Base-by-base conservation (phyloP, 805 yeast genomes). In the Maudiozyma turicensis region DNA sequence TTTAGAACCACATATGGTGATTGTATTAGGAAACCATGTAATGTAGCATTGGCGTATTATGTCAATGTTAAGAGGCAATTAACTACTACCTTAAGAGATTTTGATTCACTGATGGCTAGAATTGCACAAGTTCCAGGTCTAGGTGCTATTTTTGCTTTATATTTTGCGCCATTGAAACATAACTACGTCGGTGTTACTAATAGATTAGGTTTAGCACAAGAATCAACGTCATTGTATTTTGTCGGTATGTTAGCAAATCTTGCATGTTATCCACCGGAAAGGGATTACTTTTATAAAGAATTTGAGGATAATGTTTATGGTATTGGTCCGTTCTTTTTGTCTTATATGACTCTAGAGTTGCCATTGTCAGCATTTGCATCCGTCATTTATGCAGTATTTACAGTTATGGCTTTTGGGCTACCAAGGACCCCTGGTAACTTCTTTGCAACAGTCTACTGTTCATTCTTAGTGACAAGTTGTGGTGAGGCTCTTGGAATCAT, bases 401-500 rank as follows among this genome's bases (percentile, higher is more conserved):
- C 81, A 51, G 86, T 83, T 3, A 72, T 87, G 57, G 89, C 76
- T 1, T 72, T 84, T 52, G 95, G 95, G 0, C 64, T 88, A 34
- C 90, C 89, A 15, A 67, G 87, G 44, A 79, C 80, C 1, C 76
- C 81, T 0, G 77, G 71, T 1, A 77, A 84, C 72, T 88, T 76
- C 58, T 87, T 89, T 57, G 73, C 82, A 0, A 70, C 82, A 56
- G 73, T 79, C 20, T 78, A 80, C 54, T 72, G 78, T 30, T 56
- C 80, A 0, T 68, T 79, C 49, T 67, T 76, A 29, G 73, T 80
- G 28, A 75, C 82, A 14, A 79, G 81, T 53, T 81, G 89, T 52
- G 96, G 96, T 35, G 96, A 88, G 62, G 82, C 91, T 6, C 69
- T 88, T 33, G 96, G 96, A 0, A 84, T 88, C 6, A 73, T 85